A percentile compares a stretch with the other conserved stretches of the same genome.
Evolutionary conservation across 345 rosid species (phyloP).

Genomic region (Populus davidiana): DNA sequence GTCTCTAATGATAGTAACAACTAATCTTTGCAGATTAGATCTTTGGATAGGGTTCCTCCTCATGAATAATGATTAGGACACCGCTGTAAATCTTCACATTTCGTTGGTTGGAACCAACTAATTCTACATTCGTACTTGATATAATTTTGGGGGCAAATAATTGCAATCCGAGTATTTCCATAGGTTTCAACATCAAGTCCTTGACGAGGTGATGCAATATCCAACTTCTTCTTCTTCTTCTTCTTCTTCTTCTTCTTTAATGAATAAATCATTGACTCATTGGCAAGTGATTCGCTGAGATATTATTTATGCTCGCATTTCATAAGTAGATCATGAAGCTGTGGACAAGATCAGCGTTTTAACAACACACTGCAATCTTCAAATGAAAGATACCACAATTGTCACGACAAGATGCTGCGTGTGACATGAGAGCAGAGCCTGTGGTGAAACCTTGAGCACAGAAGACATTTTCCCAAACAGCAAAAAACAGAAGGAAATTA

Average conservation of each 20-base stretch:
- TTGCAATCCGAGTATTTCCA: not conserved
- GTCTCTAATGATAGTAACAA: not conserved
- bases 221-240: no score
- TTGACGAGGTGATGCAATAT: not conserved
- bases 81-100: not conserved
- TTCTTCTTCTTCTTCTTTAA: no score
- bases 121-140: not conserved
- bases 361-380: not conserved
- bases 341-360: not conserved
- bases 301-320: not conserved
- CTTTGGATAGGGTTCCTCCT: constrained; percentile 10
- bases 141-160: no score
- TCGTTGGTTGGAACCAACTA: not conserved
- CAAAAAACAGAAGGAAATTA: constrained; percentile 6
- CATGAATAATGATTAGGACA: not conserved
- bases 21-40: not conserved
- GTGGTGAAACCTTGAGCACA: not conserved
- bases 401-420: not conserved
- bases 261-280: no score
- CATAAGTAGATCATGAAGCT: not conserved
- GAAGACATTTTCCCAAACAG: constrained; percentile 13
- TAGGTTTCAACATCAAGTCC: not conserved
- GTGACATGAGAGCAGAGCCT: not conserved
- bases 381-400: not conserved
- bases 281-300: not conserved